Base-by-base conservation (phyloP, 2,329 filamentous ascomycete genomes). In the Microdochium paspali region DNA sequence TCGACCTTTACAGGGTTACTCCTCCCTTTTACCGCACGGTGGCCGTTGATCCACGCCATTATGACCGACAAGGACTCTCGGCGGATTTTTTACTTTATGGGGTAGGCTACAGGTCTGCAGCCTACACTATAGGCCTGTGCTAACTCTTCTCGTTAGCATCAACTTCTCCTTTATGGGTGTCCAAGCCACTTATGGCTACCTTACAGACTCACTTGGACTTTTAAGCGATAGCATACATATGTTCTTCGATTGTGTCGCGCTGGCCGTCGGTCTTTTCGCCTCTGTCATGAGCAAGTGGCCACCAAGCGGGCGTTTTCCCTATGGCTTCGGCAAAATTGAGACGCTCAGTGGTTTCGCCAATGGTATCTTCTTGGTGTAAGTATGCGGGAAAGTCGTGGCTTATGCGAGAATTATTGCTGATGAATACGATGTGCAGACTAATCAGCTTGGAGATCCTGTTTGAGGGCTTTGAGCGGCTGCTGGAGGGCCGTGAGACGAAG, bases 191-290 rank as follows among this genome's bases (percentile, higher is more conserved):
- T 98, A 98, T 60, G 93, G 93, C 44, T 94, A 93, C 58, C 70
- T 93, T 10, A 97, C 90, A 3, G 90, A 95, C 55, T 98, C 93
- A 0, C 72, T 98, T 4, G 93, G 93, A 2, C 75, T 98, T n/a
- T 79, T 98, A 18, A 95, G 90, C 55, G 93, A 98, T 66, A 97
- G 90, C 59, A 93, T 98, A 53, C 93, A 98, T 68, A 98, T 98
- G 93, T 91, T 98, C 60, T 97, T 98, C 58, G 93, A 98, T 66
- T 98, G 93, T 56, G 82, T 96, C 30, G 93, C 91, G 20, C 76
- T 98, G 24, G 80, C 87, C 1, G 90, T 98, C 30, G 93, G 93
- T 10, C 73, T 98, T 10, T 85, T 91, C 56, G 93, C 93, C 24
- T 85, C 91, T 2, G 90, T 98, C 5, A 88, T 95, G 73, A 93